These are phyloP conservation scores for Obelidium mucronatum DNA, from an alignment of 192 early-diverging fungal species.

Conservation along the genomic window DNA sequence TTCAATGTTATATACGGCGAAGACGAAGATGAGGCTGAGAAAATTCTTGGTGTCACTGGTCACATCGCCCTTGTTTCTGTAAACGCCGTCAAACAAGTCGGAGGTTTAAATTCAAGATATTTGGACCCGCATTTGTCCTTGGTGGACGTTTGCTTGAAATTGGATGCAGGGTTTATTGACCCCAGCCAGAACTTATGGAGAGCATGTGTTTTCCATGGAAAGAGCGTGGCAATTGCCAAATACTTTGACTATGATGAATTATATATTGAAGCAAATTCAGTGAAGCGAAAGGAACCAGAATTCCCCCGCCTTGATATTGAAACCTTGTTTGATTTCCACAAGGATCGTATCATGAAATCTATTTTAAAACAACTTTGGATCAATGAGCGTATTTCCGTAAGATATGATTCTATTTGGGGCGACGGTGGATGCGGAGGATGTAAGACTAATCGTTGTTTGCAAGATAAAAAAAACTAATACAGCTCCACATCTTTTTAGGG, in stretches of 20 bases:
- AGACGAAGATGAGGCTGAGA: too few species aligned
- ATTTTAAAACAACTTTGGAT: neutral
- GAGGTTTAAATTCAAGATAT: constrained; percentile 2
- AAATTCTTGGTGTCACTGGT: neutral
- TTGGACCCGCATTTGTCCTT: neutral
- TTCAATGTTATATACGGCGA: neutral
- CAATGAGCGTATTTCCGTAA: neutral
- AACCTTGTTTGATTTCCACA: neutral
- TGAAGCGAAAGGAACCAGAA: neutral
- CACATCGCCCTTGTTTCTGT: neutral
- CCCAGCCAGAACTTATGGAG: neutral
- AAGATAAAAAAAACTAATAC: neutral
- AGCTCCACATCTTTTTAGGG: neutral
- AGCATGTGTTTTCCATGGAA: neutral
- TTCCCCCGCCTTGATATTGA: neutral
- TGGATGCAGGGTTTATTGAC: too few species aligned
- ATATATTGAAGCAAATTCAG: neutral
- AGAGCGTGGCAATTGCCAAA: neutral
- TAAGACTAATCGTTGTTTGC: too few species aligned
- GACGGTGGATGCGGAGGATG: constrained; percentile 7
- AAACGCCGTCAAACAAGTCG: neutral
- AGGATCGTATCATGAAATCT: neutral
- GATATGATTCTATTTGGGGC: constrained; percentile 12
- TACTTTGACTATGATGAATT: constrained; percentile 18
- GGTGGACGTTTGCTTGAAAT: constrained; percentile 13